Evolutionary conservation across 2,329 filamentous ascomycete species (phyloP).

Genomic region (Metarhizium brunneum): DNA sequence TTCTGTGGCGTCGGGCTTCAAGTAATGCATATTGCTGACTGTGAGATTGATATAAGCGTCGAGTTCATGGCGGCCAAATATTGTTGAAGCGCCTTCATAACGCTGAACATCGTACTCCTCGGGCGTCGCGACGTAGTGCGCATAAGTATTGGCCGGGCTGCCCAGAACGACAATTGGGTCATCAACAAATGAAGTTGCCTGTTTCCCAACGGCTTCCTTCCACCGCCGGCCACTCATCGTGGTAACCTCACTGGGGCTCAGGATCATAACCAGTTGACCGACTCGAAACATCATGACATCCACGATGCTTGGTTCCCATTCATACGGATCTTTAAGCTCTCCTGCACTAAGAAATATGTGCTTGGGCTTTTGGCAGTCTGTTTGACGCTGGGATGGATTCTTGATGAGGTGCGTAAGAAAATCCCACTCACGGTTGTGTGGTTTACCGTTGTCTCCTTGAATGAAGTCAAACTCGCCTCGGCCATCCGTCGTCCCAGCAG

Average conservation of each 20-base stretch:
- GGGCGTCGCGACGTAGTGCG: slow-evolving; percentile 69
- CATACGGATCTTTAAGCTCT: slow-evolving; percentile 64
- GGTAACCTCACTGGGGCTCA: slow-evolving; percentile 78
- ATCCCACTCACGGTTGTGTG: slow-evolving; percentile 70
- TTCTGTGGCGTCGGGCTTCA: slow-evolving; percentile 25
- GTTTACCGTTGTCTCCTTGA: slow-evolving; percentile 66
- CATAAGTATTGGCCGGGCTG: slow-evolving; percentile 83
- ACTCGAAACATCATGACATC: slow-evolving; percentile 80
- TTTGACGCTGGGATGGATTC: slow-evolving; percentile 59
- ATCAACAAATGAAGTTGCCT: slow-evolving; percentile 39
- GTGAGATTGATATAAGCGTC: slow-evolving; percentile 84
- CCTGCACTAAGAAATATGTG: slow-evolving; percentile 84
- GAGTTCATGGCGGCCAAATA: slow-evolving; percentile 75
- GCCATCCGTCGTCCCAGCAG: slow-evolving; percentile 84
- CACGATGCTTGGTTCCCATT: slow-evolving; percentile 85
- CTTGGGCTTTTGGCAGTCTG: slow-evolving; percentile 69
- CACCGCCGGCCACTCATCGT: slow-evolving; percentile 74
- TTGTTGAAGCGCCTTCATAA: slow-evolving; percentile 89
- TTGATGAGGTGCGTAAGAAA: slow-evolving; percentile 66
- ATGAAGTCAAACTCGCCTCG: slow-evolving; percentile 90
- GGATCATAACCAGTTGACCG: slow-evolving; percentile 74
- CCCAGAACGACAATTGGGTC: slow-evolving; percentile 73
- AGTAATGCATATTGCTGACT: slow-evolving; percentile 43
- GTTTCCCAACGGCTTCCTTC: slow-evolving; percentile 55
- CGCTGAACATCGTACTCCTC: slow-evolving; percentile 80